Evolutionary conservation across 2,329 filamentous ascomycete genomes (phyloP), one percentile per base, ranked within the genome.

Genomic region (Trichoderma sp.): DNA sequence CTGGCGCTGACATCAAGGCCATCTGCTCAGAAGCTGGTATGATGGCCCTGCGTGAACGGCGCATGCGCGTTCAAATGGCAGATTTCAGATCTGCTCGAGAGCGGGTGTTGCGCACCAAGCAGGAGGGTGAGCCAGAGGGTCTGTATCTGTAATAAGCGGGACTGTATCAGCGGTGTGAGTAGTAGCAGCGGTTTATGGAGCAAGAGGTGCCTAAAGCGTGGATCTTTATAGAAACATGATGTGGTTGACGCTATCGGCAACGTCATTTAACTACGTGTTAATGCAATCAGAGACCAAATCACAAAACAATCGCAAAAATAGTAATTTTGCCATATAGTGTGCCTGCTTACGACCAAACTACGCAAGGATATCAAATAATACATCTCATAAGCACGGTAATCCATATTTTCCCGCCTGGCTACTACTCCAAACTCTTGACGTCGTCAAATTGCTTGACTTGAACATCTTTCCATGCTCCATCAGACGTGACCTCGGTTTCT

Each of bases 51-150:
- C 89, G 96, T 74, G 96, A 99, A 84, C 88, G 96, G 72, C 90
- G 96, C 77, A 99, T 99, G 96, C 90, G 95, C 68, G 96, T 99
- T 69, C 95, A 98, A 82, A 99, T 99, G 96, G 93, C 94, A 8
- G 96, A 99, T 81, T 99, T 99, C 86, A 86, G 96, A 68, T 87
- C 93, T 68, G 96, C 96, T 28, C 88, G 95, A 75, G 96, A 99
- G 83, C 90, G 93, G 73, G 96, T 99, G 71, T 86, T 99, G 80
- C 96, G 97, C 84, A 99, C 96, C 60, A 99, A 99, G 90, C 96
- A 91, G 77, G 96, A 99, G 84, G 95, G 95, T 74, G 96, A 98
- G 83, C 96, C 96, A 0, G 96, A 99, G 84, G 96, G 96, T 75
- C 83, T 99, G 87, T 99, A 99, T 84, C 89, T 99, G 91, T 99